Evolutionary conservation across 805 yeast genomes (phyloP), one percentile per base, ranked within the genome.

Genomic region (Danielia oregonensis): DNA sequence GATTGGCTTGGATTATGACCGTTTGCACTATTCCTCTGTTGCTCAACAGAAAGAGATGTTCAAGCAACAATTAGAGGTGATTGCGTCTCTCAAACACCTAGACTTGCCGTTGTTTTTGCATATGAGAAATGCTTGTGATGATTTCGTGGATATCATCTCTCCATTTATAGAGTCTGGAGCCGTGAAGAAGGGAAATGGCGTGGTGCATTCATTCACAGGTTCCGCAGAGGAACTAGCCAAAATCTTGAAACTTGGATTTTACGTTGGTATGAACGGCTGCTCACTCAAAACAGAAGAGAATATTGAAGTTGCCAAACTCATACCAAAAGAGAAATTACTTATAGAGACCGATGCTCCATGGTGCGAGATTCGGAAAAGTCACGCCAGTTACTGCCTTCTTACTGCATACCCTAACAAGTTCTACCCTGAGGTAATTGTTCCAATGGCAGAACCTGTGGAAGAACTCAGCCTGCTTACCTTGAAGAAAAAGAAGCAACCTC

Each of bases 301-400:
- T 51, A 60, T 88, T 10, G 68, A 70, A 17, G 87, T 81, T 16
- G 86, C 81, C 0, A 61, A 64, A 26, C 49, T 55, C 16, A 74
- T 93, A n/a, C 97, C 97, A 0, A 50, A 78, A 6, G 76, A 79
- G 4, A 73, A 70, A 49, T 57, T 93, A 27, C 60, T 91, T 71
- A 73, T 93, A 7, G 99, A 93, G 55, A 91, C 97, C 0, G 98
- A 93, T 61, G 88, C 97, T 3, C 98, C 99, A 1, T 93, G 98
- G 98, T 93, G 99, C 64, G 97, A 89, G 53, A 77, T 93, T 29
- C 70, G 94, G 39, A 84, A 77, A 45, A 72, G 93, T 7, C 96
- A 87, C 55, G 86, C 87, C 2, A 74, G 93, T 11, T 78, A 75
- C 59, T 63, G 75, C 42, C 71, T 65, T 42, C 54, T 88, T 19